Conservation (phyloP, 73 alveolate species). For the Paramecium biaurelia region DNA sequence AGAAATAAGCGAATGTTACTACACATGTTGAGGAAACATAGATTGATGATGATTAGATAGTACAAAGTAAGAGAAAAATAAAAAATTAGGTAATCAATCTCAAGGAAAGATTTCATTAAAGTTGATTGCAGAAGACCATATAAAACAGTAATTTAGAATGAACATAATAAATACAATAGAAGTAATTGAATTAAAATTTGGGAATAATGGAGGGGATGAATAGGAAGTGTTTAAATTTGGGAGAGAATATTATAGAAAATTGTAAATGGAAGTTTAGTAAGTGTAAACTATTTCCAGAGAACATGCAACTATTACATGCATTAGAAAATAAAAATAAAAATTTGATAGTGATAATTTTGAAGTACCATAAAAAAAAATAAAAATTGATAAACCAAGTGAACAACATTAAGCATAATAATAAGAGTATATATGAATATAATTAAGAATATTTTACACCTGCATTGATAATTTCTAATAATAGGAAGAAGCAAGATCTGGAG, state of each 20-base stretch:
- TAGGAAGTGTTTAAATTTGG: not conserved
- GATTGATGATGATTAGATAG: not conserved
- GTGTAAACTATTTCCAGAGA: slow-evolving; percentile 28
- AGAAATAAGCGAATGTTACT: not conserved
- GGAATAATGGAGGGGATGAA: not conserved
- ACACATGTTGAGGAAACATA: not conserved
- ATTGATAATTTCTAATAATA: not conserved
- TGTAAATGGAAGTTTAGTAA: not conserved
- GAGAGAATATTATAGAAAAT: slow-evolving; percentile 19
- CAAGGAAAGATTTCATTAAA: not conserved
- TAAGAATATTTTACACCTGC: slow-evolving; percentile 14
- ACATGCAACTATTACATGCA: slow-evolving; percentile 20
- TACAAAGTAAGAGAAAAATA: not conserved
- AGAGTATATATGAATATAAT: not conserved
- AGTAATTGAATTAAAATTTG: slow-evolving; percentile 3
- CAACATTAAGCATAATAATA: not conserved
- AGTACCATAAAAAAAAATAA: slow-evolving; percentile 16
- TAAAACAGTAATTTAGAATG: not conserved
- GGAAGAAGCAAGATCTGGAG: not conserved
- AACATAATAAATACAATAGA: not conserved
- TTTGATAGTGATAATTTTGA: not conserved
- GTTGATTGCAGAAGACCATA: not conserved
- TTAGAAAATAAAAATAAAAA: not conserved
- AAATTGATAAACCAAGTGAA: not conserved
- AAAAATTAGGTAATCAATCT: not conserved